These are phyloP conservation scores for Nemania bipapillata DNA, from an alignment of 2,329 filamentous ascomycete species.

Conservation along the genomic window DNA sequence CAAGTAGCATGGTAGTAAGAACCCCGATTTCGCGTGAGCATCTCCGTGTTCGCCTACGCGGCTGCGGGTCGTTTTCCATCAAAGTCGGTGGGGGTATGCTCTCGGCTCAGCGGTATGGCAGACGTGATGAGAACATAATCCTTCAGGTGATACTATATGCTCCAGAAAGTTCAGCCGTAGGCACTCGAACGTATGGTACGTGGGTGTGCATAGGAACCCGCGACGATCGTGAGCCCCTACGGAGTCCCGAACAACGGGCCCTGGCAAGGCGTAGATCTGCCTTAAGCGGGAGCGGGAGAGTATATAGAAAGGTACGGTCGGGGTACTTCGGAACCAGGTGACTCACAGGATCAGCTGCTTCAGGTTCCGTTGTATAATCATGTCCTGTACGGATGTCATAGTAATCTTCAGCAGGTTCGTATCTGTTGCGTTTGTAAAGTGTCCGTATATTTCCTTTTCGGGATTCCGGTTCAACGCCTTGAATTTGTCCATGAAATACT, in stretches of 20 bases:
- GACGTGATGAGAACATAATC: slow-evolving; percentile 29
- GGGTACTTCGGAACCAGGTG: slow-evolving; percentile 45
- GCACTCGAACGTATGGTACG: slow-evolving; percentile 39
- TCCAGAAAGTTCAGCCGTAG: slow-evolving; percentile 50
- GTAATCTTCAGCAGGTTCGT: slow-evolving; percentile 85
- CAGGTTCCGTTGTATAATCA: slow-evolving; percentile 85
- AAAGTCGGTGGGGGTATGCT: slow-evolving; percentile 29
- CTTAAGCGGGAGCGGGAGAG: slow-evolving; percentile 30
- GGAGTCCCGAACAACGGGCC: slow-evolving; percentile 36
- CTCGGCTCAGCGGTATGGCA: slow-evolving; percentile 21
- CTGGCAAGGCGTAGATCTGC: slow-evolving; percentile 33
- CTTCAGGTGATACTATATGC: slow-evolving; percentile 49
- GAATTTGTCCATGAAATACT: slow-evolving; percentile 86
- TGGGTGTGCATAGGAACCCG: slow-evolving; percentile 29
- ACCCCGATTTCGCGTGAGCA: slow-evolving; percentile 29
- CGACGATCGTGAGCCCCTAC: slow-evolving; percentile 39
- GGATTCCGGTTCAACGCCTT: slow-evolving; percentile 76
- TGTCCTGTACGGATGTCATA: slow-evolving; percentile 86
- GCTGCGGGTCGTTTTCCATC: slow-evolving; percentile 40
- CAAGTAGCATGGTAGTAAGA: slow-evolving; percentile 29
- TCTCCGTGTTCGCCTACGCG: slow-evolving; percentile 29
- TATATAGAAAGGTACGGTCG: slow-evolving; percentile 33
- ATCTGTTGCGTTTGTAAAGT: slow-evolving; percentile 71
- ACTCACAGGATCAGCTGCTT: slow-evolving; percentile 78
- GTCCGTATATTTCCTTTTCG: slow-evolving; percentile 71